Evolutionary conservation across 2,329 filamentous ascomycete species (phyloP).

Genomic region (Ophiostoma sp.): DNA sequence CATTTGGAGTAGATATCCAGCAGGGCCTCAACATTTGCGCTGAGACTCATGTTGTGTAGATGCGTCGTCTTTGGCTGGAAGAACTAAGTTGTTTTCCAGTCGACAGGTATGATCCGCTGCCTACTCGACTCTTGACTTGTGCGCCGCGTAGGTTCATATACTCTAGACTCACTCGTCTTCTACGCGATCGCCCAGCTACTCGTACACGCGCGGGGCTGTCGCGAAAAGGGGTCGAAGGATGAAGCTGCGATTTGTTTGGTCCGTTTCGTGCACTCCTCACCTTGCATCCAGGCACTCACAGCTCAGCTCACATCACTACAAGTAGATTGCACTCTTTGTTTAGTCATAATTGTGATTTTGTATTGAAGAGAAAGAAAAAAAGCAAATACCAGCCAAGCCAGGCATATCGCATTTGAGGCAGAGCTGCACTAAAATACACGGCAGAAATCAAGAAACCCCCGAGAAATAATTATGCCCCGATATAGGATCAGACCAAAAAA

Average conservation of each 20-base stretch:
- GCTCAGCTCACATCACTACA: background rate
- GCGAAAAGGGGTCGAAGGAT: background rate
- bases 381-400: background rate
- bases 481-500: background rate
- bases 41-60: slow-evolving; percentile 35
- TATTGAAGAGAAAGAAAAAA: background rate
- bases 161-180: background rate
- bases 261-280: background rate
- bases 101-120: too few species aligned
- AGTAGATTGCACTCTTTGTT: background rate
- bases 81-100: too few species aligned
- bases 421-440: background rate
- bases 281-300: background rate
- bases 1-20: slow-evolving; percentile 46
- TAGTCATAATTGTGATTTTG: background rate
- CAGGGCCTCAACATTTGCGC: slow-evolving; percentile 40
- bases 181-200: background rate
- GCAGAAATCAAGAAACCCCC: too few species aligned
- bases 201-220: background rate
- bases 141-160: too few species aligned
- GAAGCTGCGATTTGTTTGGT: slow-evolving; percentile 6
- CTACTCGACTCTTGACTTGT: too few species aligned
- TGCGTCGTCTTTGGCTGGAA: too few species aligned
- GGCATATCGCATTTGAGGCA: background rate
- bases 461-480: background rate